Evolutionary conservation across 352 stramenopile genomes (phyloP), one percentile per base, ranked within the genome.

Genomic region (Pythium myriotylum): DNA sequence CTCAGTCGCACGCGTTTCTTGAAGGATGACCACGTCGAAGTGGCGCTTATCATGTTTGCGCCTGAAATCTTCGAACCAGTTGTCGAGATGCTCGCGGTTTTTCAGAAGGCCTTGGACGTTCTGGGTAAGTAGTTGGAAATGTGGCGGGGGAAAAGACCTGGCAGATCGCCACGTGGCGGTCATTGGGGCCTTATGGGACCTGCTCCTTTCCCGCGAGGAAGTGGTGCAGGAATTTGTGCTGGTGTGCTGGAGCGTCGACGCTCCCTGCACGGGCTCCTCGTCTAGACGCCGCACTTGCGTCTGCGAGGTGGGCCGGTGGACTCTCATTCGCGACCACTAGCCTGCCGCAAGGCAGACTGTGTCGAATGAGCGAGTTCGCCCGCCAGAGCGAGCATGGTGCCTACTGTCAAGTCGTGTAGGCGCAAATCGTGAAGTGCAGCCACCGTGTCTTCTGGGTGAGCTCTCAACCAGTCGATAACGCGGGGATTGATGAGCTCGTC

Each of bases 391-490:
- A 26, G 29, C 16, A 13, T 13, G 16, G 4, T 5, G 16, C 33
- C 7, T 8, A 41, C 17, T 3, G 47, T 54, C 47, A 26, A 54
- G 16, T 54, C 47, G 42, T 54, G 27, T 17, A 42, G 24, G 7
- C 47, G 47, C 14, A 54, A n/a, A n/a, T 20, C 47, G 17, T 42
- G 47, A 3, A 54, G 9, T 2, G 47, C 29, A 3, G 47, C 47
- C 6, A 16, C 27, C 16, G 27, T 42, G 7, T 54, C 47, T 7
- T 3, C 27, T 6, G 47, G 47, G 17, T 54, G 47, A 26, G 24
- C 16, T 29, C 47, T 26, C 3, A 54, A n/a, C 26, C 47, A 43
- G 13, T 54, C 17, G 29, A 54, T 26, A 29, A 29, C n/a, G 8
- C 2, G 42, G 16, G 4, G 16, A 14, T 16, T 5, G 13, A 3